phyloP scores from a whole-genome alignment of 2,329 filamentous ascomycete genomes.

The Pseudopithomyces maydicus region DNA sequence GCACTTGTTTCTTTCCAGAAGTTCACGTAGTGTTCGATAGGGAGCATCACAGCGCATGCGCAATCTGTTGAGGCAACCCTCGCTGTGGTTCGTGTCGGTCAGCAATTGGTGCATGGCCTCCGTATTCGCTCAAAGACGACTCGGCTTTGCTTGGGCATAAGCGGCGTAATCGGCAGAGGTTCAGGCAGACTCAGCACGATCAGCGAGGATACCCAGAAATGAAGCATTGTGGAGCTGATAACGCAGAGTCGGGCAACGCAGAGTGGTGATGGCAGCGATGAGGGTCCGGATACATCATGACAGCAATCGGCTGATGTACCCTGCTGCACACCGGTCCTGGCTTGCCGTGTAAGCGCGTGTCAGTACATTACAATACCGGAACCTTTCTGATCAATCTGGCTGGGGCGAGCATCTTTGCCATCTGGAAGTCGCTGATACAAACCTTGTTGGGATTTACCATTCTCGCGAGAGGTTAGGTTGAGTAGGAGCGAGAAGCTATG shows the following conservation, averaged over 20 bases:
- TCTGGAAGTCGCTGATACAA: background rate
- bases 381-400: background rate
- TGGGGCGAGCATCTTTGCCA: background rate
- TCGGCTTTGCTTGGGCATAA: background rate
- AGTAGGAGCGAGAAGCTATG: background rate
- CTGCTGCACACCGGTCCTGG: background rate
- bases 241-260: background rate
- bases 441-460: background rate
- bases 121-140: background rate
- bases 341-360: background rate
- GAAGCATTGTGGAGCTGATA: conserved; percentile 3
- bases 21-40: background rate
- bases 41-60: background rate
- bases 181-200: conserved; percentile 17
- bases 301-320: background rate
- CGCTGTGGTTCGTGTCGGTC: conserved; percentile 7
- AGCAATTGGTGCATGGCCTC: conserved; percentile 5
- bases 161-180: conserved; percentile 13
- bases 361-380: background rate
- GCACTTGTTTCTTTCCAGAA: conserved; percentile 8
- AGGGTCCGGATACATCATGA: conserved; percentile 9
- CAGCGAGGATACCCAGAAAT: background rate
- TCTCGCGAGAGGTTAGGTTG: background rate
- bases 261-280: conserved; percentile 11
- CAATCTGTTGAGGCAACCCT: background rate